Base-by-base conservation (phyloP, 768 basidiomycete species). In the Dacryopinax spathularia region DNA sequence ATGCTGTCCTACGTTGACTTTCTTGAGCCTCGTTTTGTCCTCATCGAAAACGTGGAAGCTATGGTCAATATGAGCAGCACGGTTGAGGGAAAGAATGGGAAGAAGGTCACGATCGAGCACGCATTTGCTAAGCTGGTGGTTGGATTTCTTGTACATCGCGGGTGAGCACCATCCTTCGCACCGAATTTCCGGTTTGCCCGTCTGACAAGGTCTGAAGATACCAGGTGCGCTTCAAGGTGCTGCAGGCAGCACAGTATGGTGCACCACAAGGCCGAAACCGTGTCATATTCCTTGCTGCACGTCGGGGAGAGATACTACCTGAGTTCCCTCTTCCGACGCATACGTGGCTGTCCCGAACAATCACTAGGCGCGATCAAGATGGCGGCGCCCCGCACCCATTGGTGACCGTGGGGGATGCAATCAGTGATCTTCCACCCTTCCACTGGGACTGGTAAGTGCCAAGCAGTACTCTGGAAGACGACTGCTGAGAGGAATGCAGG, bases 71-170 rank as follows among this genome's bases (percentile, higher is more conserved):
- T 56, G 48, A 13, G 25, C 29, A 56, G 48, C 25, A 56, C 48
- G 5, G 10, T 56, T n/a, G n/a, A n/a, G 29, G 25, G 48, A 25
- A 65, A 67, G 31, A 73, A 87, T 71, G 68, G 74, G 18, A 76
- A 84, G 0, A 77, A 76, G 41, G 87, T 85, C 12, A 87, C 85
- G 0, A 81, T 88, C 39, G 75, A 80, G n/a, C 82, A 82, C 79
- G 89, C 90, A 6, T 87, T 87, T 0, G 69, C 91, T 1, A 90
- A 88, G 70, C 77, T 91, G 18, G 68, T 89, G n/a, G 69, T 83
- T 0, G 75, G 83, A 2, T 81, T 82, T 0, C 69, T 91, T 65
- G 68, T 84, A 3, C 81, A 83, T 33, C 82, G 92, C 81, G 79
- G 79, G 89, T 89, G 71, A 61, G 75, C 66, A 1, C 34, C 36